phyloP scores from a whole-genome alignment of 1,284 basidiomycete species.

The Peniophora sp. region DNA sequence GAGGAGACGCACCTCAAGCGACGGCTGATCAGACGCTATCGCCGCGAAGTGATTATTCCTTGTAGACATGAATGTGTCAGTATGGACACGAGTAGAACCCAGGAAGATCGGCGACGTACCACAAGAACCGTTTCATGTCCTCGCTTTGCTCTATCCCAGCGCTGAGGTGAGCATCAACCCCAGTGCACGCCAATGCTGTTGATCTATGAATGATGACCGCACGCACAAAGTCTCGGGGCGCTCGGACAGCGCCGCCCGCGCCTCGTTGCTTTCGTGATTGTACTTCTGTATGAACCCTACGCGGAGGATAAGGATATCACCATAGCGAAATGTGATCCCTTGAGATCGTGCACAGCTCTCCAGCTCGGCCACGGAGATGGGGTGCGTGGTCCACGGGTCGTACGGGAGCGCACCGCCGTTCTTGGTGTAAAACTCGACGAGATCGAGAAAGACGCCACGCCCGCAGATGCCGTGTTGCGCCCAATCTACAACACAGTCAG shows the following conservation, averaged over 20 bases:
- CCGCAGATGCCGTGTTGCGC: conserved; percentile 69
- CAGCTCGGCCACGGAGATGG: conserved; percentile 48
- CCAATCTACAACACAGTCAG: conserved; percentile 39
- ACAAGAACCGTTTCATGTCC: conserved; percentile 66
- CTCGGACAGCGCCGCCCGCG: conserved; percentile 35
- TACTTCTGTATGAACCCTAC: conserved; percentile 62
- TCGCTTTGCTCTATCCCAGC: conserved; percentile 64
- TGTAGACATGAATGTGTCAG: conserved; percentile 18
- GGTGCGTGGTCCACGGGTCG: conserved; percentile 57
- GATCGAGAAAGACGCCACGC: conserved; percentile 60
- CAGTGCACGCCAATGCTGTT: no score
- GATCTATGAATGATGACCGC: no score
- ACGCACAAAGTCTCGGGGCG: conserved; percentile 45
- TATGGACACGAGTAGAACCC: background rate
- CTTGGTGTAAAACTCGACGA: conserved; percentile 45
- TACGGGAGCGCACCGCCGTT: conserved; percentile 40
- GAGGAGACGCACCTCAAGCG: conserved; percentile 46
- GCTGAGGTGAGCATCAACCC: conserved; percentile 28
- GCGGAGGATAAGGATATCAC: conserved; percentile 56
- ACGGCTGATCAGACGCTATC: conserved; percentile 66
- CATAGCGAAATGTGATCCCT: conserved; percentile 48
- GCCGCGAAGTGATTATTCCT: conserved; percentile 77
- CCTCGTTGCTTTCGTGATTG: conserved; percentile 34
- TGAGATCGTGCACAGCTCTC: conserved; percentile 55
- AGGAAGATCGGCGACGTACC: conserved; percentile 34